A percentile compares a stretch with the other conserved stretches of the same genome.
Conservation (phyloP, 768 basidiomycete genomes). For the Neoboletus magnificus region DNA sequence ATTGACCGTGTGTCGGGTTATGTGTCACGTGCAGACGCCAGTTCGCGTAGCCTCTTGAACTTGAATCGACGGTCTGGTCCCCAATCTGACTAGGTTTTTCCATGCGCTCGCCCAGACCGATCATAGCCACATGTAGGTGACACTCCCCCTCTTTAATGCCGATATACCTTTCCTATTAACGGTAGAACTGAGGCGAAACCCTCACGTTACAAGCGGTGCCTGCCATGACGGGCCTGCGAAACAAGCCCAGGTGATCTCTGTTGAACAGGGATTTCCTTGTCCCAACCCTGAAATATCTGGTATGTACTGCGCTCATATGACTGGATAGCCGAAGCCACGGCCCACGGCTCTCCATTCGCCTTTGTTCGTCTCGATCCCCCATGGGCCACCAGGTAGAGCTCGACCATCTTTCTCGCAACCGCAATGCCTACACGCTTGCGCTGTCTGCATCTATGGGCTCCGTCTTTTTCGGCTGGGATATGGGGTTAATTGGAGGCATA, state of each 20-base stretch:
- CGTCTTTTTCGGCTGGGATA: constrained; percentile 50
- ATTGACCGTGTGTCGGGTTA: neutral
- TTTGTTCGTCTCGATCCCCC: neutral
- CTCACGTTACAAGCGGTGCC: neutral
- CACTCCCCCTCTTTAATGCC: neutral
- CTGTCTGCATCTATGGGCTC: constrained; percentile 46
- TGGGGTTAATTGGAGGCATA: constrained; percentile 49
- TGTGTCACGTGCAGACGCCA: neutral
- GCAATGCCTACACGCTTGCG: constrained; percentile 46
- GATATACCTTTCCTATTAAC: neutral
- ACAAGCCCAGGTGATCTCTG: neutral
- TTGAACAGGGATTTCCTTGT: neutral
- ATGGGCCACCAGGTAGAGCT: constrained; percentile 30
- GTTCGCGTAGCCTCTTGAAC: neutral
- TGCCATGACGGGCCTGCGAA: neutral
- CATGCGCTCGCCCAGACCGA: neutral
- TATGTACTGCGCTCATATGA: neutral
- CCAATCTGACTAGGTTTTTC: neutral
- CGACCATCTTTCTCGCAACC: constrained; percentile 29
- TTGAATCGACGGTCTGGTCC: neutral
- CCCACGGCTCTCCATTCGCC: neutral
- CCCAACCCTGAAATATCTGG: neutral
- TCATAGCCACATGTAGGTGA: neutral
- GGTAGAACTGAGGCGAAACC: neutral
- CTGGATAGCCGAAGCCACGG: too few relatives aligned